Base-by-base conservation (phyloP, 1,284 basidiomycete genomes). In the Marasmius oreades region DNA sequence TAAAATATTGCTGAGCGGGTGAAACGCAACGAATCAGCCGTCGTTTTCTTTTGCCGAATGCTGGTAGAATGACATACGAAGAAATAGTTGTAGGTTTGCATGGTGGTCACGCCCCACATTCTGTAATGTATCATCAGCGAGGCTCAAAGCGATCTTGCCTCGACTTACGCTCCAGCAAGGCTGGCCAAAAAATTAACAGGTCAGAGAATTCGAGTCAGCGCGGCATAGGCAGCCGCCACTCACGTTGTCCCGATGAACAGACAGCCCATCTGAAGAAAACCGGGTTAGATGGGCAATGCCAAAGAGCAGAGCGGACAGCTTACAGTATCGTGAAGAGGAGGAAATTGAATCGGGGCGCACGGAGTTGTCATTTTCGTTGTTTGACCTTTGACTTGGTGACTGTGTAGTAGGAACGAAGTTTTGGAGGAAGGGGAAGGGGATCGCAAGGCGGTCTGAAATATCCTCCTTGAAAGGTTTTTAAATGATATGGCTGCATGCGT, bases 311-410 rank as follows among this genome's bases (percentile, higher is more conserved):
- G n/a, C n/a, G n/a, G n/a, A n/a, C 4, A 0, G 28, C 47, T 11
- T 33, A 59, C 58, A 16, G 58, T 59, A 22, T 54, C 54, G 48
- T 59, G 28, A 26, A 59, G 52, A 31, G 58, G 46, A 28, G 54
- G 45, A 34, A 53, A 28, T 2, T 5, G 12, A n/a, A 18, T 50
- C 26, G 31, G 47, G 12, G 24, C 31, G 18, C 47, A 50, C n/a
- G 28, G n/a, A 12, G 47, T 18, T 31, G 47, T 26, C 26, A 31
- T 31, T 12, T 20, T 23, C 20, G 8, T 45, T 22, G 5, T 45
- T 7, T 45, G 10, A 18, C 20, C n/a, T 12, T n/a, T n/a, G n/a
- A n/a, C n/a, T n/a, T n/a, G n/a, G n/a, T n/a, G n/a, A n/a, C n/a
- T n/a, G n/a, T n/a, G n/a, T n/a, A n/a, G n/a, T n/a, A n/a, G n/a